Evolutionary conservation across 768 basidiomycete species (phyloP).

Genomic region (Austroboletus eburneus): DNA sequence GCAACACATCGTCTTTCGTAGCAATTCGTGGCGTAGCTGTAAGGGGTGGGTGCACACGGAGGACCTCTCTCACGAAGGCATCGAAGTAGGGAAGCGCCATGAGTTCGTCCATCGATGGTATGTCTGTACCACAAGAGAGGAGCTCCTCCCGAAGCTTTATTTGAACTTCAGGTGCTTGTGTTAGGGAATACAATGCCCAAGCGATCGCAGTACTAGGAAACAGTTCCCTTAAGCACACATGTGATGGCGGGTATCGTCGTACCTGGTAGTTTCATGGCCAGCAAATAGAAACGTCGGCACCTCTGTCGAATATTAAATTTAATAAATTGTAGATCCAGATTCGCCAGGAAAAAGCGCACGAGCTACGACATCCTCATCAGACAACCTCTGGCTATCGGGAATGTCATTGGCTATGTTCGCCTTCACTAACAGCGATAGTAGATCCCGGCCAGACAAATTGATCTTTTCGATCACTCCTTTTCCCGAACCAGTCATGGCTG

Average conservation of each 20-base stretch:
- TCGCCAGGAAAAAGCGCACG: conserved; percentile 40
- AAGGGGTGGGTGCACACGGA: conserved; percentile 55
- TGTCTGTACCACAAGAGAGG: conserved; percentile 45
- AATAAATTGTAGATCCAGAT: neutral
- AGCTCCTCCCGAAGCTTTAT: conserved; percentile 57
- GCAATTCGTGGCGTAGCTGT: conserved; percentile 41
- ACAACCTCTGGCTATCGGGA: conserved; percentile 49
- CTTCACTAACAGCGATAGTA: conserved; percentile 34
- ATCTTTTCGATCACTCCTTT: conserved; percentile 32
- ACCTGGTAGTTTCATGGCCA: conserved; percentile 59
- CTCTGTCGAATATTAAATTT: conserved; percentile 30
- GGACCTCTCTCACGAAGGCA: conserved; percentile 53
- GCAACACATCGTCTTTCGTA: conserved; percentile 49
- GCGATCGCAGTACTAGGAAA: conserved; percentile 36
- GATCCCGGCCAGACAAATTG: conserved; percentile 41
- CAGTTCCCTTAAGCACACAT: neutral
- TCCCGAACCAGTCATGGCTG: conserved; percentile 21
- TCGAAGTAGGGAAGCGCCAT: conserved; percentile 69
- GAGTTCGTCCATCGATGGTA: conserved; percentile 66
- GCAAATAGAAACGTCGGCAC: conserved; percentile 59
- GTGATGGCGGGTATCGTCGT: neutral
- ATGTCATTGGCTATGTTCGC: conserved; percentile 65
- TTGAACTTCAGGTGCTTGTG: conserved; percentile 46
- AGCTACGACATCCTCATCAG: conserved; percentile 57
- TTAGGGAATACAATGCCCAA: conserved; percentile 59